Evolutionary conservation across 257 asterid species (phyloP), one percentile per base, ranked within the genome.

Genomic region (Knoxia roxburghii): DNA sequence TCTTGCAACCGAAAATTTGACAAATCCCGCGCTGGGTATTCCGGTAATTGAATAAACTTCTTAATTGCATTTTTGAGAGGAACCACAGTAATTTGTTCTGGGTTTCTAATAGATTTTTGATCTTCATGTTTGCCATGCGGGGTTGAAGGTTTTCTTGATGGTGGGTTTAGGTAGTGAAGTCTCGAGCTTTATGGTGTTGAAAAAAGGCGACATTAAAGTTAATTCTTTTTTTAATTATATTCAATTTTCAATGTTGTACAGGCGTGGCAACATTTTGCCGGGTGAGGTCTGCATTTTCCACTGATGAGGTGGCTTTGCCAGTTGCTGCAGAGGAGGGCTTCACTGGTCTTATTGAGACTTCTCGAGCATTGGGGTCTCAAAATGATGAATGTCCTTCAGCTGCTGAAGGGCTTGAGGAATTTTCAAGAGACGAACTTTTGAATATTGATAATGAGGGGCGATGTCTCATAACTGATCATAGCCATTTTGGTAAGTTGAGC

Each of bases 181-280:
- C 13, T 68, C 15, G 51, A 30, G 30, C 46, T 56, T 68, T 59
- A 17, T 29, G 43, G 24, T 51, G 61, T 5, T 11, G 29, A 40
- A 61, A 26, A 39, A 39, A 24, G n/a, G 14, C 23, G 24, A 4
- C 7, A 27, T 3, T 57, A 10, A 57, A 57, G 43, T 3, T n/a
- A 23, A 2, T 27, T 17, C 29, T 37, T 53, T 61, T 14, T 48
- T 4, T 71, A 1, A 1, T 46, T 1, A 4, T 46, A 3, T 46
- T 1, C 6, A 40, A 40, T 40, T 46, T 46, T 46, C 2, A 12
- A 46, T 72, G 58, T 56, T 70, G 23, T 68, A 58, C 73, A 93
- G 99, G 99, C 65, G 97, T 94, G 70, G 99, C 96, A 5, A 94
- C 99, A 59, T 88, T 94, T 82, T 94, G 97, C 69, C 94, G 90